These are phyloP conservation scores for Chaetomiaceae sp. DNA, from an alignment of 2,329 filamentous ascomycete genomes.

Conservation along the genomic window DNA sequence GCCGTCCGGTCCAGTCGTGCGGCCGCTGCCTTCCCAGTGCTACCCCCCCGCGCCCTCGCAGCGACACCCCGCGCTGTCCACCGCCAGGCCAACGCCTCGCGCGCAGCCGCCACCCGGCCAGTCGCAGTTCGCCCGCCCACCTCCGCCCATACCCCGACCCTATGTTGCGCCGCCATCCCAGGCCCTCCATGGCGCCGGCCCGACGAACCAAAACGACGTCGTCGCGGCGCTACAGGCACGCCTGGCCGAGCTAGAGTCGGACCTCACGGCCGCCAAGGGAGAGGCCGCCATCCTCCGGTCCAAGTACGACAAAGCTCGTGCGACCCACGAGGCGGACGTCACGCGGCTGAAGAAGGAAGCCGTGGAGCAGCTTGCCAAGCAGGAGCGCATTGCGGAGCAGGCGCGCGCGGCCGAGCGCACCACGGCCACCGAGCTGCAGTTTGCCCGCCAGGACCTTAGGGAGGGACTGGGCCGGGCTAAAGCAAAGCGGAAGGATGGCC, in stretches of 20 bases:
- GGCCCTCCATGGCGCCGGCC: slow-evolving; percentile 19
- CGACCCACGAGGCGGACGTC: slow-evolving; percentile 58
- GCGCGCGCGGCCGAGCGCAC: slow-evolving; percentile 60
- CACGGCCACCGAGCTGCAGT: slow-evolving; percentile 63
- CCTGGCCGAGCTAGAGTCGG: slow-evolving; percentile 46
- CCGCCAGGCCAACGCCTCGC: slow-evolving; percentile 23
- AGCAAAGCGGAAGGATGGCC: slow-evolving; percentile 38
- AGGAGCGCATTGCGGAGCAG: slow-evolving; percentile 58
- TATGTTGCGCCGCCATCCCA: slow-evolving; percentile 31
- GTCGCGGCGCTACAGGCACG: slow-evolving; percentile 46
- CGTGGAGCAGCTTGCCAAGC: slow-evolving; percentile 56
- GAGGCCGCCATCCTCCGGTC: slow-evolving; percentile 70
- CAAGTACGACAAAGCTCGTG: slow-evolving; percentile 56
- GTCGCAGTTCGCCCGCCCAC: slow-evolving; percentile 39
- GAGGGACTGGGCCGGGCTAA: slow-evolving; percentile 48
- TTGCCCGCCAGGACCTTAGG: slow-evolving; percentile 64
- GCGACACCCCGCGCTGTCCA: slow-evolving; percentile 12
- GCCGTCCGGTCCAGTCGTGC: background rate
- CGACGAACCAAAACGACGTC: slow-evolving; percentile 32
- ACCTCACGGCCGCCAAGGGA: slow-evolving; percentile 58
- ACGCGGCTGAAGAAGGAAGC: slow-evolving; percentile 55
- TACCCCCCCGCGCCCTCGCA: slow-evolving; percentile 9
- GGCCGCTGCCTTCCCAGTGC: slow-evolving; percentile 6
- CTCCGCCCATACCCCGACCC: slow-evolving; percentile 26
- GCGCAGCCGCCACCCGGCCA: slow-evolving; percentile 29